These are phyloP conservation scores for Penstemon barbatus DNA, from an alignment of 257 asterid species.

Conservation along the genomic window DNA sequence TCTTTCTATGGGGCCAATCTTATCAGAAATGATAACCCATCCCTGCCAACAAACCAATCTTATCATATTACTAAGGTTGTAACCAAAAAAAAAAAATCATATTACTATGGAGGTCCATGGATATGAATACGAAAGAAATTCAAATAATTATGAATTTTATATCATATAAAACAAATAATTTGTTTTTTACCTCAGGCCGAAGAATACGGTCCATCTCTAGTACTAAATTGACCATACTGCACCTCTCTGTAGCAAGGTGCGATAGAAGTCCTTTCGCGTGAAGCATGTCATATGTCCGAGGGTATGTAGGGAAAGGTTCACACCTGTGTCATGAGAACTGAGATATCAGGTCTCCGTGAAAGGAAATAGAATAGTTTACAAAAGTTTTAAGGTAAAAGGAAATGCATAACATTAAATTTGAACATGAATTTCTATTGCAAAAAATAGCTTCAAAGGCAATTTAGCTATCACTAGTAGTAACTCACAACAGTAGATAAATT, in stretches of 20 bases:
- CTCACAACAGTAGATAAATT: no score
- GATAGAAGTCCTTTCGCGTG: conserved; percentile 79
- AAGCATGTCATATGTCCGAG: conserved; percentile 91
- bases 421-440: neutral
- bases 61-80: neutral
- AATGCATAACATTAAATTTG: neutral
- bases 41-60: conserved; percentile 55
- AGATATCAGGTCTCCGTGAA: neutral
- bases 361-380: neutral
- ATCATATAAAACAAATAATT: neutral
- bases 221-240: conserved; percentile 59
- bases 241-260: conserved; percentile 48
- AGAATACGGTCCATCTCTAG: conserved; percentile 91
- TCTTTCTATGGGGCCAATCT: conserved; percentile 52
- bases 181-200: conserved; percentile 77
- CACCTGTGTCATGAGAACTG: conserved; percentile 56
- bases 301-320: conserved; percentile 94
- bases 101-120: neutral
- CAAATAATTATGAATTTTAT: neutral
- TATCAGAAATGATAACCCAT: conserved; percentile 81
- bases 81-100: no score
- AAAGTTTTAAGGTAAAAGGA: neutral
- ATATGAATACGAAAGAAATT: neutral
- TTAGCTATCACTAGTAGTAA: no score
- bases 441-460: no score